phyloP scores from a whole-genome alignment of 2,329 filamentous ascomycete species.

The Sporothrix variecibatus region DNA sequence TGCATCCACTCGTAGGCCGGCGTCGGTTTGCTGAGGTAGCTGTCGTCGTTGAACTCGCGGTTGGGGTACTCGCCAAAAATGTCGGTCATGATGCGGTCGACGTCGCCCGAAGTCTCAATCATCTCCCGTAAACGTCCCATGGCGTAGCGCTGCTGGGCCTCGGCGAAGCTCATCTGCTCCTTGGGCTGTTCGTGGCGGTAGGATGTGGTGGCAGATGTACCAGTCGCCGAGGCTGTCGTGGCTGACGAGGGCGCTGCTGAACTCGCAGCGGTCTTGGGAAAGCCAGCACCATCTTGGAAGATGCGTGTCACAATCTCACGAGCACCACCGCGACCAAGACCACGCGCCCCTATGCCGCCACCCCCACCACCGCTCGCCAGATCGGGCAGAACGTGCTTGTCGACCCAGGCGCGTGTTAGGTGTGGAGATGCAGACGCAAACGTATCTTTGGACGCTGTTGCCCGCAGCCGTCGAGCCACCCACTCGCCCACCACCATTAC shows the following conservation, averaged over 20 bases:
- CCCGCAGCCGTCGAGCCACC: slow-evolving; percentile 72
- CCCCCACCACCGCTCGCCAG: slow-evolving; percentile 63
- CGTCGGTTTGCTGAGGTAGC: slow-evolving; percentile 79
- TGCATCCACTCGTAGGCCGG: slow-evolving; percentile 93
- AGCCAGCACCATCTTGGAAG: slow-evolving; percentile 77
- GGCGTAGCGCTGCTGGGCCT: slow-evolving; percentile 70
- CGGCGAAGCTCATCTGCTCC: slow-evolving; percentile 67
- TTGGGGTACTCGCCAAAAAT: slow-evolving; percentile 85
- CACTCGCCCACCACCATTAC: slow-evolving; percentile 87
- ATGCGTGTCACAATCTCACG: slow-evolving; percentile 78
- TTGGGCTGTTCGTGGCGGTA: slow-evolving; percentile 57
- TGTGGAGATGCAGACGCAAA: slow-evolving; percentile 43
- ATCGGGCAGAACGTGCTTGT: slow-evolving; percentile 68
- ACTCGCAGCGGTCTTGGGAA: slow-evolving; percentile 57
- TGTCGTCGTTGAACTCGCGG: slow-evolving; percentile 91
- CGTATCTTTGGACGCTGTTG: slow-evolving; percentile 42
- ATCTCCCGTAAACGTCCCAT: slow-evolving; percentile 74
- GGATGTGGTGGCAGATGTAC: slow-evolving; percentile 42
- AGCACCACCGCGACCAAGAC: slow-evolving; percentile 68
- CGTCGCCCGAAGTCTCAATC: slow-evolving; percentile 76
- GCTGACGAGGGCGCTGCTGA: slow-evolving; percentile 35
- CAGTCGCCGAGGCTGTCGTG: slow-evolving; percentile 36
- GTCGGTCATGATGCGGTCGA: slow-evolving; percentile 76
- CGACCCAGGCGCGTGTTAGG: slow-evolving; percentile 75
- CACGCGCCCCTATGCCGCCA: slow-evolving; percentile 70